A percentile compares a stretch with the other conserved stretches of the same genome.
phyloP scores from a whole-genome alignment of 2,329 filamentous ascomycete genomes.

The Aspergillus sp. region DNA sequence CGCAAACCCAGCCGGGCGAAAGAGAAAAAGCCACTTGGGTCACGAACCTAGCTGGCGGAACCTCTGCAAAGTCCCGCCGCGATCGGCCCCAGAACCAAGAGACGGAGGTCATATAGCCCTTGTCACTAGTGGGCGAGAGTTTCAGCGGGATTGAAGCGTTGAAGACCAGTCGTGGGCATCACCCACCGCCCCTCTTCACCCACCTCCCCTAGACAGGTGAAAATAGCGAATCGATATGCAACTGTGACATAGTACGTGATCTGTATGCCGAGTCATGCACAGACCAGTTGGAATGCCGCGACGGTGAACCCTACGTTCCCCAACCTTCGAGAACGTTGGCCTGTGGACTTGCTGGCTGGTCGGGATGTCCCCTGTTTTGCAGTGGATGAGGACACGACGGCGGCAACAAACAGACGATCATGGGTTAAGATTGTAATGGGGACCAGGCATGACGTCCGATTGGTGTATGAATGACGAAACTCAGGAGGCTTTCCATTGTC shows the following conservation, averaged over 20 bases:
- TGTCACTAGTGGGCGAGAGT: too few relatives aligned
- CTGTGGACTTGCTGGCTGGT: not conserved
- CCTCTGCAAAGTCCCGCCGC: slow-evolving; percentile 16
- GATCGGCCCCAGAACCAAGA: slow-evolving; percentile 12
- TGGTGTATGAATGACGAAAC: not conserved
- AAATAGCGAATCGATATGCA: not conserved
- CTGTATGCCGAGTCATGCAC: not conserved
- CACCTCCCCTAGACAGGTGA: not conserved
- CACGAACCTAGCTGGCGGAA: slow-evolving; percentile 20
- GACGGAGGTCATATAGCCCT: not conserved
- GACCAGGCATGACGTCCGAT: not conserved
- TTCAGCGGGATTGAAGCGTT: too few relatives aligned
- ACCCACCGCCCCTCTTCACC: not conserved
- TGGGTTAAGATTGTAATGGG: not conserved
- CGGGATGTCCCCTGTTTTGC: not conserved
- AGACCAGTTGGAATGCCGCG: not conserved
- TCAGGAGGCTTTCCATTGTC: not conserved
- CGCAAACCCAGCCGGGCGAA: not conserved
- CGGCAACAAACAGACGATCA: not conserved
- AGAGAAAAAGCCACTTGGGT: slow-evolving; percentile 7
- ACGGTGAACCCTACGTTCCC: not conserved
- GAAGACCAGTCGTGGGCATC: too few relatives aligned
- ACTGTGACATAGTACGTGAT: not conserved
- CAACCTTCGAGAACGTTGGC: slow-evolving; percentile 1
- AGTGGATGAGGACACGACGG: not conserved